A percentile compares a stretch with the other conserved stretches of the same genome.
Evolutionary conservation across 2,329 filamentous ascomycete species (phyloP).

Genomic region (Dothistroma pini): DNA sequence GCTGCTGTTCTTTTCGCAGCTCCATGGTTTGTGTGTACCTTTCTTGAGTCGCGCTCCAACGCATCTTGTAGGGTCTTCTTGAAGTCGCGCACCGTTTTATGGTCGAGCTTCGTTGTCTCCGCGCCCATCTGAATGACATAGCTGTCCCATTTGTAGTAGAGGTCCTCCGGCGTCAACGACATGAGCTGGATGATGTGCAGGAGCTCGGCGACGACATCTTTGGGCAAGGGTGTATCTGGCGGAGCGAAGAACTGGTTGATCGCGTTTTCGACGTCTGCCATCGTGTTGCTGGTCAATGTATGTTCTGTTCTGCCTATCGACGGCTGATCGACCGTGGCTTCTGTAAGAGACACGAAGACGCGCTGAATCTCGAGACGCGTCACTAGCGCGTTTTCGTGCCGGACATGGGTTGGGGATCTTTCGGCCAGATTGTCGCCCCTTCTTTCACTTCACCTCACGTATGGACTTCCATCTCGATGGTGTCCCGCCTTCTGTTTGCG

Average conservation of each 20-base stretch:
- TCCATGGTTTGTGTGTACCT: constrained; percentile 52
- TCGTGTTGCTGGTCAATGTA: constrained; percentile 24
- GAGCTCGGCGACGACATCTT: constrained; percentile 77
- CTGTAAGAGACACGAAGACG: neutral
- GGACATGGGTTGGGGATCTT: too few relatives aligned
- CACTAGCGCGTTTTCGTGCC: too few relatives aligned
- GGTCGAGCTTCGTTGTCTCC: constrained; percentile 68
- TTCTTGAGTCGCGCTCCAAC: constrained; percentile 72
- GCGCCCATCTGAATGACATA: constrained; percentile 93
- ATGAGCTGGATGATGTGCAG: constrained; percentile 83
- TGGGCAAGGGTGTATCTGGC: constrained; percentile 55
- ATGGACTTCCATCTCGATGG: too few relatives aligned
- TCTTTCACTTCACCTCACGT: too few relatives aligned
- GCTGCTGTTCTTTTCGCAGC: constrained; percentile 61
- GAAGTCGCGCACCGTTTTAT: constrained; percentile 70
- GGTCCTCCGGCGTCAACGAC: constrained; percentile 73
- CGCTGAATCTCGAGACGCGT: too few relatives aligned
- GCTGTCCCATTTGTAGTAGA: constrained; percentile 99
- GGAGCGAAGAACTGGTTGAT: constrained; percentile 58
- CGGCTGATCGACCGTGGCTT: neutral
- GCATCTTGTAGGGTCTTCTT: constrained; percentile 84
- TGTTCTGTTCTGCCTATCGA: neutral
- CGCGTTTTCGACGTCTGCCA: constrained; percentile 51
- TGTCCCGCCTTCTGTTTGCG: too few relatives aligned
- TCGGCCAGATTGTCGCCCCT: too few relatives aligned